These are phyloP conservation scores for Escallonia herrerae DNA, from an alignment of 129 eudicot species.

Conservation along the genomic window DNA sequence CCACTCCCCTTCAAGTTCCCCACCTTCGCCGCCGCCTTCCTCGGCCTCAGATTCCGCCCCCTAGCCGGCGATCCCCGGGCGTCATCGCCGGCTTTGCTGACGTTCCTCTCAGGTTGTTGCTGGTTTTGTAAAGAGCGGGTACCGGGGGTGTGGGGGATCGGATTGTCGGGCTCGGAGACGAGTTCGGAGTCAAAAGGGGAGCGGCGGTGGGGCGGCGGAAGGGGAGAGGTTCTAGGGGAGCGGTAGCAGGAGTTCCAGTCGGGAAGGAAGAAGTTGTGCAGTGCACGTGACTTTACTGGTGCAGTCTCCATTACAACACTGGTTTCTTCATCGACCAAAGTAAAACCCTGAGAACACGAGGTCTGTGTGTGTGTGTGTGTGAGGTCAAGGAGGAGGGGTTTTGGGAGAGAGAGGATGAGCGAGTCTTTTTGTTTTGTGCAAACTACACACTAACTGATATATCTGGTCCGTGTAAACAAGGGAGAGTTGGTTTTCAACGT, in stretches of 20 bases:
- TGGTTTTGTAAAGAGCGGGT: too few relatives aligned
- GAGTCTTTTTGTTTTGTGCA: too few relatives aligned
- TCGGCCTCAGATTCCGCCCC: slow-evolving; percentile 26
- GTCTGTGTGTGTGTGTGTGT: too few relatives aligned
- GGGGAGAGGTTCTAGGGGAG: neutral
- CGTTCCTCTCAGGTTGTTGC: neutral
- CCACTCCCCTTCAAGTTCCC: neutral
- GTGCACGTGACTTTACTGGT: slow-evolving; percentile 27
- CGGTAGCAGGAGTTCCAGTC: neutral
- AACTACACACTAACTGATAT: too few relatives aligned
- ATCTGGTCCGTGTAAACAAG: too few relatives aligned
- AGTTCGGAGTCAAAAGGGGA: neutral
- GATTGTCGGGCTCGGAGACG: neutral
- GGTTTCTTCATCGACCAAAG: too few relatives aligned
- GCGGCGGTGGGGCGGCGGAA: slow-evolving; percentile 4
- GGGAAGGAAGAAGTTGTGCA: slow-evolving; percentile 31
- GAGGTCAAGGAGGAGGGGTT: too few relatives aligned
- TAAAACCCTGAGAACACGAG: too few relatives aligned
- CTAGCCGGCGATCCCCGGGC: slow-evolving; percentile 4
- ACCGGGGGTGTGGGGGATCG: neutral
- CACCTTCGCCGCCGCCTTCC: slow-evolving; percentile 7
- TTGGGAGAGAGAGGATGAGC: too few relatives aligned
- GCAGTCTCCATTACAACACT: slow-evolving; percentile 21
- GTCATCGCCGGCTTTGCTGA: slow-evolving; percentile 1
- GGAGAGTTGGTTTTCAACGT: too few relatives aligned